Evolutionary conservation across 108 stramenopile species (phyloP), one percentile per base, ranked within the genome.

Genomic region (Stephanodiscus triporus): DNA sequence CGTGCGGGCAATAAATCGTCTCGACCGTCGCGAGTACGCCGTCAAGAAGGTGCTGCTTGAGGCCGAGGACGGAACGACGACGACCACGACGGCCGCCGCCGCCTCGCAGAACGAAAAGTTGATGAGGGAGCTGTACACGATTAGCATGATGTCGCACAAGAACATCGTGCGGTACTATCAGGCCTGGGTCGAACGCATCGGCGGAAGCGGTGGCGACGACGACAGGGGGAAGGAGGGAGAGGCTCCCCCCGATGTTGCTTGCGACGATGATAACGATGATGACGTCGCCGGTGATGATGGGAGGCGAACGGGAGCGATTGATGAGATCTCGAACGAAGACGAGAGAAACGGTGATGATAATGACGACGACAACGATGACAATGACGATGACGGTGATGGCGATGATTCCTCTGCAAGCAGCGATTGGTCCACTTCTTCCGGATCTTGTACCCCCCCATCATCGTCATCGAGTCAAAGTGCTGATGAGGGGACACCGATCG

Each of bases 151-250:
- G 89, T 88, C 87, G 26, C 93, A 94, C 55, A 74, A 77, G 66
- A 88, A 92, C 70, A 90, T 92, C 60, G 91, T 92, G 6, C 61
- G 91, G 45, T 92, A 92, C 59, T 92, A 92, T 68, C 91, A 92
- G 49, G 91, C 85, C 27, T 89, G 88, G 91, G 84, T 87, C 20
- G 90, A 89, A 57, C 49, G 40, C 20, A 51, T 38, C 19, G 80
- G 76, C 0, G 51, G 43, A 38, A 32, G 34, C 24, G 80, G 72
- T 0, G 51, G 43, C 56, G 32, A 34, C 24, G 67, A 75, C 17
- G 54, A 59, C 32, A n/a, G 17, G 24, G 38, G 16, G 63, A 42
- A 54, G 3, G 69, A 23, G 45, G 64, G 26, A 29, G 40, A 72
- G 34, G 19, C 57, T 19, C 65, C 54, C 10, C 7, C 34, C 38